Conservation (phyloP, 2,329 filamentous ascomycete genomes). For the Fusarium hainanense region DNA sequence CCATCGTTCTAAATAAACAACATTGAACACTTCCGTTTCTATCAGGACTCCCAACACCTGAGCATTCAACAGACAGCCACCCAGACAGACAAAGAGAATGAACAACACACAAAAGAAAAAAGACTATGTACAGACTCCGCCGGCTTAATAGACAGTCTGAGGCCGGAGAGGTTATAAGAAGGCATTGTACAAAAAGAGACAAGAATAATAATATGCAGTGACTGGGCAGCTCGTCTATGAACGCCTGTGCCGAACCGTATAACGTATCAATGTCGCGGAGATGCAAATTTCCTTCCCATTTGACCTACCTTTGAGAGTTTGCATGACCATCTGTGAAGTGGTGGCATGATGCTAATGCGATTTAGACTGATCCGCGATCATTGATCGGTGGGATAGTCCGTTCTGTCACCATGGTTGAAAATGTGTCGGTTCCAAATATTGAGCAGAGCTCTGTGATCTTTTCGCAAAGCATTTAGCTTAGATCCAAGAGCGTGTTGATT, state of each 20-base stretch:
- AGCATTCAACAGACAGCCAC: conserved; percentile 5
- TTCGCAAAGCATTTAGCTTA: background rate
- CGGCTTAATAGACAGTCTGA: background rate
- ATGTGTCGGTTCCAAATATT: background rate
- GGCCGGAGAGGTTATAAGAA: background rate
- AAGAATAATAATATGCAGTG: background rate
- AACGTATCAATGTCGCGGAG: background rate
- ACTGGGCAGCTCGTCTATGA: background rate
- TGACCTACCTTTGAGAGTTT: background rate
- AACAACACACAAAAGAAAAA: no score
- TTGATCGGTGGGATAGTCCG: background rate
- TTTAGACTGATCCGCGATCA: background rate
- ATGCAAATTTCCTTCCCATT: background rate
- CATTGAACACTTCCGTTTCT: background rate
- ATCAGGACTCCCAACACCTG: background rate
- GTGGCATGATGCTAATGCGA: background rate
- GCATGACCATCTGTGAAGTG: background rate
- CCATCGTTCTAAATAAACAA: background rate
- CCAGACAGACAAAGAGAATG: background rate
- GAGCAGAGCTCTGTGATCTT: background rate
- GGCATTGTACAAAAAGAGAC: background rate
- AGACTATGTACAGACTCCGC: background rate
- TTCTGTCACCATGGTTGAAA: background rate
- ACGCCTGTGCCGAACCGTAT: background rate
- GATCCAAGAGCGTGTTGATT: background rate